Evolutionary conservation across 768 basidiomycete species (phyloP).

Genomic region (Leccinum sublutescens): DNA sequence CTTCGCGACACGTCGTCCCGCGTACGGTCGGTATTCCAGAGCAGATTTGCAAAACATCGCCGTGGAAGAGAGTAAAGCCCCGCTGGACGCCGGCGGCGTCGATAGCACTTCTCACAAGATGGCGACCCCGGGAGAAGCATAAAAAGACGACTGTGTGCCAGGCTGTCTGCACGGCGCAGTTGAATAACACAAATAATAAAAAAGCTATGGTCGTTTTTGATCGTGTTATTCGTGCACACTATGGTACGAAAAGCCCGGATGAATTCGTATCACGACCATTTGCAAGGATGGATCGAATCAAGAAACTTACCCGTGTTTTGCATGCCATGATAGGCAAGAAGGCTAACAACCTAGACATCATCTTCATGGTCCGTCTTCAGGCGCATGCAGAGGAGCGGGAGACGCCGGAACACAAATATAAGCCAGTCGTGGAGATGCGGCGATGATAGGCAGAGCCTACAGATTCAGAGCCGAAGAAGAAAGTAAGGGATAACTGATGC

Average conservation of each 20-base stretch:
- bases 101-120: conserved; percentile 34
- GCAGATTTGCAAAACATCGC: conserved; percentile 35
- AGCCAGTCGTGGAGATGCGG: not conserved
- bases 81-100: conserved; percentile 25
- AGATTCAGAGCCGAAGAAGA: not conserved
- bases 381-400: conserved; percentile 10
- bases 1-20: conserved; percentile 23
- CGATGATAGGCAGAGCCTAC: not conserved
- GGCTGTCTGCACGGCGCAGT: conserved; percentile 39
- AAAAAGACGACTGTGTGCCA: conserved; percentile 41
- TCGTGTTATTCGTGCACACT: conserved; percentile 50
- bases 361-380: not conserved
- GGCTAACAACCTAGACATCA: not conserved
- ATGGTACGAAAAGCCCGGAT: not conserved
- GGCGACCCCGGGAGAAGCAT: conserved; percentile 37
- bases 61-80: conserved; percentile 21
- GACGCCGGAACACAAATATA: not conserved
- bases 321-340: not conserved
- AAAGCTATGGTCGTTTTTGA: conserved; percentile 50
- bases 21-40: conserved; percentile 36
- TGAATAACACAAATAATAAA: conserved; percentile 44
- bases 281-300: not conserved
- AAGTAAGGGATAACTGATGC: not conserved
- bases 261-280: not conserved
- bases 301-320: conserved; percentile 16